A percentile compares a stretch with the other conserved stretches of the same genome.
Conservation (phyloP, 345 rosid genomes). For the Gossypium bickii region DNA sequence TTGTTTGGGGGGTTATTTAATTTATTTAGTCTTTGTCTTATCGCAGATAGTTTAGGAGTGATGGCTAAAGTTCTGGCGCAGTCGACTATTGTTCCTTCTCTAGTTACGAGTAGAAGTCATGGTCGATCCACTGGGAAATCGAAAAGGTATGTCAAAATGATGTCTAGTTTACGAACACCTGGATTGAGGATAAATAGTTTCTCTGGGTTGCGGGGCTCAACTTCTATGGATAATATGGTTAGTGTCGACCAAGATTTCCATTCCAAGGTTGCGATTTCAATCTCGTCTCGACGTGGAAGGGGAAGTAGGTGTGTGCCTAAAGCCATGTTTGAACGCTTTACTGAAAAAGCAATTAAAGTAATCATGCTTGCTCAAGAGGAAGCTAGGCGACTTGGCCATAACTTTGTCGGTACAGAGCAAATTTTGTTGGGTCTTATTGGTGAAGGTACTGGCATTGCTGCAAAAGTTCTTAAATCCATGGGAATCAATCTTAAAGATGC, state of each 20-base stretch:
- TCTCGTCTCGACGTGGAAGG: slow-evolving; percentile 40
- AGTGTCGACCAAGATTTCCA: slow-evolving; percentile 40
- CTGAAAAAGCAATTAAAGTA: slow-evolving; percentile 93
- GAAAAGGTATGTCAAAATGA: slow-evolving; percentile 42
- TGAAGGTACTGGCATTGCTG: slow-evolving; percentile 96
- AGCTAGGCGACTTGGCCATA: slow-evolving; percentile 93
- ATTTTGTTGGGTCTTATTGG: slow-evolving; percentile 85
- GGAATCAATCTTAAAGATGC: slow-evolving; percentile 95
- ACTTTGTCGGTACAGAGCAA: slow-evolving; percentile 96
- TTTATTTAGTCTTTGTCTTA: background rate
- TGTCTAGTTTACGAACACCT: slow-evolving; percentile 30
- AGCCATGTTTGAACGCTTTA: slow-evolving; percentile 95
- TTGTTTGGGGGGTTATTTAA: background rate
- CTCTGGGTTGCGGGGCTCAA: slow-evolving; percentile 55
- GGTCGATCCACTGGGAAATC: slow-evolving; percentile 42
- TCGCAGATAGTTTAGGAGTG: slow-evolving; percentile 31
- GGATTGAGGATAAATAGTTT: slow-evolving; percentile 43
- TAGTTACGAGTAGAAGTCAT: slow-evolving; percentile 36
- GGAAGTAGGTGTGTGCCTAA: slow-evolving; percentile 44
- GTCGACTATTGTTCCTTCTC: slow-evolving; percentile 39
- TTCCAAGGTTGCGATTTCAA: slow-evolving; percentile 34
- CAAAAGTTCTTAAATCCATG: slow-evolving; percentile 93
- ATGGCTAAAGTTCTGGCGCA: slow-evolving; percentile 76
- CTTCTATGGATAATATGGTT: slow-evolving; percentile 37
- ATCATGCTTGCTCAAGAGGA: slow-evolving; percentile 97